Evolutionary conservation across 2,329 filamentous ascomycete genomes (phyloP), one percentile per base, ranked within the genome.

Genomic region (Fusarium begoniae): DNA sequence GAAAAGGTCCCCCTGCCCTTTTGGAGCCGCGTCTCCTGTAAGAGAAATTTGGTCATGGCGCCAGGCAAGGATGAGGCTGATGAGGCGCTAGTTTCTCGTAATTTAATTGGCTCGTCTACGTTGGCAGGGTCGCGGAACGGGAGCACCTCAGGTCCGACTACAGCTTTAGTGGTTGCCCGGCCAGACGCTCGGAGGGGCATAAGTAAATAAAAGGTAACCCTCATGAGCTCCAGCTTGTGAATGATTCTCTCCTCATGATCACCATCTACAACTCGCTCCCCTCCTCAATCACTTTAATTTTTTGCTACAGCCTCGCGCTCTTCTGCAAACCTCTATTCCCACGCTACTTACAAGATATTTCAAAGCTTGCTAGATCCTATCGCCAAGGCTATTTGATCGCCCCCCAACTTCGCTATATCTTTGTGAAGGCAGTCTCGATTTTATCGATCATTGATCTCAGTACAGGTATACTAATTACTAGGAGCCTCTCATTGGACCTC

Each of bases 401-500:
- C 81, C 80, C 80, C 66, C 84, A 84, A 86, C 85, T 85, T 82
- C 62, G 70, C 66, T 70, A 68, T 58, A 70, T 85, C 82, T 84
- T 81, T 69, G 79, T 79, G 75, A 84, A 85, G 83, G 80, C 83
- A 69, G 70, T 77, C 83, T 87, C 84, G 82, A 85, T 80, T 81
- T 67, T 81, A 85, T 87, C 84, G 83, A 87, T 81, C 82, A 85
- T 81, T 82, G 80, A 77, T 80, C 84, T 80, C 79, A 78, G 81
- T 77, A 80, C 68, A 72, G 72, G 69, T 81, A 81, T 85, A 87
- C 84, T 86, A 86, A 87, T 83, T 78, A 79, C 84, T 82, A 88
- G 86, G 86, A 89, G 86, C 83, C 86, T 87, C 88, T 88, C 83
- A 83, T 80, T 87, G 87, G 86, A 88, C 82, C 85, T 87, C 84